These are phyloP conservation scores for Eucalyptus lansdowneana DNA, from an alignment of 345 rosid genomes.

Conservation along the genomic window DNA sequence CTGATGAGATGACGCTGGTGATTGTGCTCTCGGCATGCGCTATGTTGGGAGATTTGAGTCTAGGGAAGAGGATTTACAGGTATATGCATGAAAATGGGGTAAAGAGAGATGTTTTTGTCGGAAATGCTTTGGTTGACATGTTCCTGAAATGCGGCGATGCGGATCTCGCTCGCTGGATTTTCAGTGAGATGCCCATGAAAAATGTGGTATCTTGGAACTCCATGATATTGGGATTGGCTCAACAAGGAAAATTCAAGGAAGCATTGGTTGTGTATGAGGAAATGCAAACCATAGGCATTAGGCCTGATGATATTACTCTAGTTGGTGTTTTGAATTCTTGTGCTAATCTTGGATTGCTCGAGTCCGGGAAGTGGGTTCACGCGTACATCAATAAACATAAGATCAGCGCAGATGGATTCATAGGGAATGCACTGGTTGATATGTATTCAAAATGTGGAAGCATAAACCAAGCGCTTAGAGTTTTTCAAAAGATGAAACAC, in stretches of 20 bases:
- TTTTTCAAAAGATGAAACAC: conserved; percentile 20
- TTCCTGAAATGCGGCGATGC: conserved; percentile 26
- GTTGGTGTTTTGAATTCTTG: conserved; percentile 32
- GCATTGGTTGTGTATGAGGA: conserved; percentile 13
- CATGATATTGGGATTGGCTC: conserved; percentile 35
- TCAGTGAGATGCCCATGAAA: conserved; percentile 24
- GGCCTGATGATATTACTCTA: conserved; percentile 21
- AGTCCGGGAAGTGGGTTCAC: conserved; percentile 43
- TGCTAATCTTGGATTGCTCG: conserved; percentile 32
- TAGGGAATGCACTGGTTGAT: conserved; percentile 39
- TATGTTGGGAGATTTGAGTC: conserved; percentile 24
- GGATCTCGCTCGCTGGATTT: conserved; percentile 10
- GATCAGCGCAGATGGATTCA: conserved; percentile 19
- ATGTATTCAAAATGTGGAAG: conserved; percentile 58
- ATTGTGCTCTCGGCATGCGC: conserved; percentile 41
- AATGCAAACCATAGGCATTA: conserved; percentile 23
- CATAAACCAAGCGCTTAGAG: conserved; percentile 15
- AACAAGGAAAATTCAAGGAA: conserved; percentile 29
- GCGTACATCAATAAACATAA: conserved; percentile 17
- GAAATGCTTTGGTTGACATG: conserved; percentile 39
- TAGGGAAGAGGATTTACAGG: conserved; percentile 20
- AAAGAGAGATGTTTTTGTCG: conserved; percentile 27
- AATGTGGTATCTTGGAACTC: conserved; percentile 48
- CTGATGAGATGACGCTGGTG: conserved; percentile 23
- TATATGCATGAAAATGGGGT: conserved; percentile 9